Conservation (phyloP, 179 eudicot genomes). For the Drosera spatulata region DNA sequence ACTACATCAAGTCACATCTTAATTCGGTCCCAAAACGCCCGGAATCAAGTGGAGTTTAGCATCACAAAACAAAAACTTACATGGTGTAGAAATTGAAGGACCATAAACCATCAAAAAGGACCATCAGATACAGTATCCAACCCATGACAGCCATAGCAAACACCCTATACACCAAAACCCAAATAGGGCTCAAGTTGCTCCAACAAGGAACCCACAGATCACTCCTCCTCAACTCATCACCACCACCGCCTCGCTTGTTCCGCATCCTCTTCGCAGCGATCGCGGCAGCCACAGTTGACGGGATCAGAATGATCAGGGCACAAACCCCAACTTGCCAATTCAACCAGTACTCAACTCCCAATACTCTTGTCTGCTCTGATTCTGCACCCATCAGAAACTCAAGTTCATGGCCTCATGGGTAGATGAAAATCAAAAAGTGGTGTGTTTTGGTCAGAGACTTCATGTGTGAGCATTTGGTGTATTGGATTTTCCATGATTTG, state of each 20-base stretch:
- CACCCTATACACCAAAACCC: constrained; percentile 59
- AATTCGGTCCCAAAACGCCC: neutral
- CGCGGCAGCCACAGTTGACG: constrained; percentile 19
- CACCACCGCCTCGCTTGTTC: neutral
- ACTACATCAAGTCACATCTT: too few relatives aligned
- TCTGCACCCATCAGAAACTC: too few relatives aligned
- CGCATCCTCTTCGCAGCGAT: constrained; percentile 12
- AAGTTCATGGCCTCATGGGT: too few relatives aligned
- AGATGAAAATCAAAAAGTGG: too few relatives aligned
- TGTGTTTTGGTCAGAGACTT: too few relatives aligned
- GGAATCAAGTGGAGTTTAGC: neutral
- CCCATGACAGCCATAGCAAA: constrained; percentile 45
- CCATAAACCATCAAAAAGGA: constrained; percentile 25
- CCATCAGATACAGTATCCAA: constrained; percentile 34
- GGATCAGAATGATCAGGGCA: constrained; percentile 45
- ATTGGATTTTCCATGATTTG: too few relatives aligned
- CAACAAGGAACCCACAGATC: constrained; percentile 65
- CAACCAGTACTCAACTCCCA: constrained; percentile 48
- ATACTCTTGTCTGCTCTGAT: neutral
- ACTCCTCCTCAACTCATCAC: neutral
- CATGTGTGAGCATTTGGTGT: too few relatives aligned
- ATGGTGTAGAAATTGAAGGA: constrained; percentile 82
- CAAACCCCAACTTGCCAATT: constrained; percentile 70
- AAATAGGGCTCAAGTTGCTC: constrained; percentile 44
- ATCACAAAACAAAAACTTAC: constrained; percentile 19